A percentile compares a stretch with the other conserved stretches of the same genome.
Evolutionary conservation across 2,329 filamentous ascomycete genomes (phyloP).

Genomic region (Ceratocystis cacaofunesta): DNA sequence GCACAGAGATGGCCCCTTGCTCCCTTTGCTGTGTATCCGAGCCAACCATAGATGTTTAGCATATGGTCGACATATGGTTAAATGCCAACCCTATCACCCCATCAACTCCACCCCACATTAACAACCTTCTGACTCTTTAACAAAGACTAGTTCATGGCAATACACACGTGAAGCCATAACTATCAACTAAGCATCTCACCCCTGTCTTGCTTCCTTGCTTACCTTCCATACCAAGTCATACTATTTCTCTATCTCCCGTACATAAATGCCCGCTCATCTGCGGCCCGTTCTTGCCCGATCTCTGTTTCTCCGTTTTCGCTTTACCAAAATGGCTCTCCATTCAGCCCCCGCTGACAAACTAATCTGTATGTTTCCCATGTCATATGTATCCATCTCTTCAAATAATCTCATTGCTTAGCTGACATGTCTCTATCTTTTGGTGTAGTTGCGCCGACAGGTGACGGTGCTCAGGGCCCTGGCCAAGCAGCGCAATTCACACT

Average conservation of each 20-base stretch:
- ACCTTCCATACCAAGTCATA: no score
- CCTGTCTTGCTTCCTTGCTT: no score
- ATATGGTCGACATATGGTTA: not conserved
- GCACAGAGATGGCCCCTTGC: not conserved
- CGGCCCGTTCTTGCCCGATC: not conserved
- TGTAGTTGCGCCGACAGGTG: slow-evolving; percentile 47
- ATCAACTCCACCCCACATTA: not conserved
- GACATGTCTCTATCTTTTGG: not conserved
- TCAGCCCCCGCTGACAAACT: slow-evolving; percentile 13
- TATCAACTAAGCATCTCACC: not conserved
- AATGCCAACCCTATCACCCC: not conserved
- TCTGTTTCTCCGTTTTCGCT: not conserved
- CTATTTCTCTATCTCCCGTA: not conserved
- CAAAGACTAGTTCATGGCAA: no score
- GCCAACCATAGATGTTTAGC: not conserved
- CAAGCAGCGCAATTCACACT: slow-evolving; percentile 64
- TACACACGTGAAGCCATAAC: not conserved
- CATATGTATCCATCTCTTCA: not conserved
- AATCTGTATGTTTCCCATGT: slow-evolving; percentile 15
- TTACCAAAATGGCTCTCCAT: slow-evolving; percentile 17
- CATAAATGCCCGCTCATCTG: slow-evolving; percentile 1
- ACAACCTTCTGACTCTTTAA: not conserved
- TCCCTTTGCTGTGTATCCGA: not conserved
- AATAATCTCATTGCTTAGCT: not conserved
- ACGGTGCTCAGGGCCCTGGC: slow-evolving; percentile 32